Base-by-base conservation (phyloP, 179 eudicot species). In the Carnegiea gigantea region DNA sequence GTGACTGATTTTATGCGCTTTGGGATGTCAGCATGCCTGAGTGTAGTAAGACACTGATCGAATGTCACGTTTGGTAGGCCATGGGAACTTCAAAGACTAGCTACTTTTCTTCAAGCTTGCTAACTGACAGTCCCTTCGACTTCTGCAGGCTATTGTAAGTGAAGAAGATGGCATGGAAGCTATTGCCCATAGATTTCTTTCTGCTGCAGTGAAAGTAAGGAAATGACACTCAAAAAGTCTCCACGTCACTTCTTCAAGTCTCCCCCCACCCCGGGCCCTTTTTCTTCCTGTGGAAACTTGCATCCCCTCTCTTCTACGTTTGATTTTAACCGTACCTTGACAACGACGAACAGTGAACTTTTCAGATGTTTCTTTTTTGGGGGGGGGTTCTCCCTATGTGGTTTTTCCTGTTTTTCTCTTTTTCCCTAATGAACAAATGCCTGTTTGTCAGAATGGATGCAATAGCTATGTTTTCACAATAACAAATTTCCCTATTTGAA, bases 121-220 rank as follows among this genome's bases (percentile, higher is more conserved):
- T 24, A 74, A 84, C 70, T 78, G 73, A 78, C n/a, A 20, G 14
- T 70, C 38, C 79, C 10, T 82, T 84, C 59, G 49, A 70, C 59
- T 53, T 87, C 44, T 91, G 88, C 88, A 95, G 98, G 94, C 95
- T 49, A 87, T 93, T 76, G 94, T 95, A 72, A 88, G 93, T 30
- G 98, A 95, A 87, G 98, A 95, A 84, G 98, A 95, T 85, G 98
- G 97, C 78, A 92, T 92, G 97, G 98, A 95, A 51, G 93, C 98
- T 18, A 90, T 92, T 78, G 98, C 98, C 74, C 98, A 93, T 82
- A 89, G 97, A 82, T 95, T 92, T 86, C 97, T 95, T 71, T 95
- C 98, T 49, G 98, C 98, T 23, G 91, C 98, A 13, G 86, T 92
- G 53, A 95, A 95, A 94, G 98, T 93, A 84, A 57, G 67, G 72